phyloP scores from a whole-genome alignment of 83 land plant genomes.

The Picea abies region DNA sequence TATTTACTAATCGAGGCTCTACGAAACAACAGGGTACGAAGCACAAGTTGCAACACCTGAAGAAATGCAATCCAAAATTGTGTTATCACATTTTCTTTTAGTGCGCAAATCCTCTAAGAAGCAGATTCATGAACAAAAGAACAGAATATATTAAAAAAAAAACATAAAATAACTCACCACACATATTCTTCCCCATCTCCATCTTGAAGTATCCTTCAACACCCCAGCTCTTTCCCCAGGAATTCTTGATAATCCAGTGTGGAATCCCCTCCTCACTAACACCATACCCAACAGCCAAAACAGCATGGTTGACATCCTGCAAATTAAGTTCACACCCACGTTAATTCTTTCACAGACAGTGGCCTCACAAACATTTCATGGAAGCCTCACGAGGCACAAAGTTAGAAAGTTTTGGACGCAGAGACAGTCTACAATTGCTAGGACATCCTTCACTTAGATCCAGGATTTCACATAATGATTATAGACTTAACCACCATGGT shows the following conservation, averaged over 20 bases:
- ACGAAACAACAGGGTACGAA: conserved; percentile 1
- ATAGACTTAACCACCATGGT: too few relatives aligned
- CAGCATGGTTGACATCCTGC: conserved; percentile 99
- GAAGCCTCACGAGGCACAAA: neutral
- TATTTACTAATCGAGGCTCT: neutral
- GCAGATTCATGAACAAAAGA: neutral
- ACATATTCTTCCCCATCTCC: conserved; percentile 99
- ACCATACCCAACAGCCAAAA: conserved; percentile 95
- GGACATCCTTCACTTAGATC: neutral
- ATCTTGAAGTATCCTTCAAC: conserved; percentile 87
- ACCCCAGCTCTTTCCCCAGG: conserved; percentile 96
- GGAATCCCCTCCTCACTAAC: conserved; percentile 66
- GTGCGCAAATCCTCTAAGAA: neutral
- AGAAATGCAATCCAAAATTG: neutral
- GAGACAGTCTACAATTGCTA: neutral
- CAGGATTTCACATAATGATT: neutral
- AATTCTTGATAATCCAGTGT: conserved; percentile 95
- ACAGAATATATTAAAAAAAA: neutral
- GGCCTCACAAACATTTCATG: neutral
- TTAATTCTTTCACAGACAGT: neutral
- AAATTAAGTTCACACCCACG: neutral
- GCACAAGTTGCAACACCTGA: conserved; percentile 14
- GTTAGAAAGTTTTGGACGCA: neutral
- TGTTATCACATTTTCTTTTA: neutral
- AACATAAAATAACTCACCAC: conserved; percentile 70